A percentile compares a stretch with the other conserved stretches of the same genome.
Evolutionary conservation across 73 alveolate species (phyloP).

Genomic region (Durusdinium trenchii): DNA sequence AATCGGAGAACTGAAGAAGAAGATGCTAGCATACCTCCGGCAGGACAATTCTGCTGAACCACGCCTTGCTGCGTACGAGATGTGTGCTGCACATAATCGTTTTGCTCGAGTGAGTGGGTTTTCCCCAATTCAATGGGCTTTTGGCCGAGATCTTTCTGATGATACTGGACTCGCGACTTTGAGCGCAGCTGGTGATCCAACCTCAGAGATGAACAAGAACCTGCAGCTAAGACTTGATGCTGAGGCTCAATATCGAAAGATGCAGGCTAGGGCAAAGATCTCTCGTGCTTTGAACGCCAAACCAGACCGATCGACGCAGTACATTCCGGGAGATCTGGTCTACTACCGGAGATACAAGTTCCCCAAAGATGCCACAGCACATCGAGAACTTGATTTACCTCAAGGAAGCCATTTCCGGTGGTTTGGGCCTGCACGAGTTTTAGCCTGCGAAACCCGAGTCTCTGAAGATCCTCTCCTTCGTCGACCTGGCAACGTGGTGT

Average conservation of each 20-base stretch:
- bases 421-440: constrained; percentile 16
- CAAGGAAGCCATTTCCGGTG: background rate
- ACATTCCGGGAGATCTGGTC: constrained; percentile 18
- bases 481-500: background rate
- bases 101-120: background rate
- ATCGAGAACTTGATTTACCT: background rate
- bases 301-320: background rate
- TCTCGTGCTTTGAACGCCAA: background rate
- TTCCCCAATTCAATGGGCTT: background rate
- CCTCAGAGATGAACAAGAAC: background rate
- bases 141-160: background rate
- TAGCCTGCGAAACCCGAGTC: background rate
- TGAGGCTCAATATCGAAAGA: background rate
- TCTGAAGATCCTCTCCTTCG: background rate
- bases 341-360: background rate
- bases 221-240: background rate
- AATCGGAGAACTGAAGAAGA: background rate
- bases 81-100: background rate
- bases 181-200: background rate
- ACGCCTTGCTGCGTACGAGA: background rate
- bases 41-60: background rate
- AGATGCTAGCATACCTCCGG: background rate
- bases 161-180: background rate
- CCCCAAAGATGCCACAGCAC: background rate
- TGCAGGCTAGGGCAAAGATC: background rate